Evolutionary conservation across 2,329 filamentous ascomycete species (phyloP), one percentile per base, ranked within the genome.

Genomic region (Colletotrichum limetticola): DNA sequence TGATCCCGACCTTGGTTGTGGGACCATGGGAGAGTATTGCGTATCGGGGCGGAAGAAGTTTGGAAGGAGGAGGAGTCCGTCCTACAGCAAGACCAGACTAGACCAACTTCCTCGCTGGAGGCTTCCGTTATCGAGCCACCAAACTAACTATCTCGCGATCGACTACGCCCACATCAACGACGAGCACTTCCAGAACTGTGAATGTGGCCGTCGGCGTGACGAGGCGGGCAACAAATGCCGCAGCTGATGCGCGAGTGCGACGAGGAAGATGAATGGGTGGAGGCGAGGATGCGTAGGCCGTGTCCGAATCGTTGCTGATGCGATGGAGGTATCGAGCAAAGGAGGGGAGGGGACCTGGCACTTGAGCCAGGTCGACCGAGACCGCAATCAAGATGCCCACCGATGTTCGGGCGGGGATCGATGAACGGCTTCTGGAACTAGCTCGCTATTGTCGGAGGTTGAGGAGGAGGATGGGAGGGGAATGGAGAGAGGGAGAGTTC

Each of bases 1-100:
- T 82, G 88, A 90, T 89, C 88, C 89, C 86, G 88, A 85, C 87
- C 88, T 86, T 84, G 88, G 85, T 85, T 83, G 86, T 84, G 87
- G 86, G 86, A 88, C 87, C 87, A 89, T 89, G 87, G 85, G 82
- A 74, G 66, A 65, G 49, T 73, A 65, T 70, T 59, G 62, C 66
- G 62, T 65, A 16, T 46, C 24, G 52, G 49, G 11, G n/a, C 62
- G 55, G 52, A 49, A 30, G 26, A 53, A 30, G 28, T 59, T 35
- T 65, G 65, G 58, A 61, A 66, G 61, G 66, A 57, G 55, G 59
- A 68, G 69, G n/a, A 66, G 69, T 74, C 74, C 58, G 74, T 70
- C 63, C 35, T 59, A 28, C 8, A 55, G 49, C 42, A 16, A 61
- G 72, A 74, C 60, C 68, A 67, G 72, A 69, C 52, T 30, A 65